A percentile compares a stretch with the other conserved stretches of the same genome.
Conservation (phyloP, 2,329 filamentous ascomycete genomes). For the Drechslerella coelobrocha region DNA sequence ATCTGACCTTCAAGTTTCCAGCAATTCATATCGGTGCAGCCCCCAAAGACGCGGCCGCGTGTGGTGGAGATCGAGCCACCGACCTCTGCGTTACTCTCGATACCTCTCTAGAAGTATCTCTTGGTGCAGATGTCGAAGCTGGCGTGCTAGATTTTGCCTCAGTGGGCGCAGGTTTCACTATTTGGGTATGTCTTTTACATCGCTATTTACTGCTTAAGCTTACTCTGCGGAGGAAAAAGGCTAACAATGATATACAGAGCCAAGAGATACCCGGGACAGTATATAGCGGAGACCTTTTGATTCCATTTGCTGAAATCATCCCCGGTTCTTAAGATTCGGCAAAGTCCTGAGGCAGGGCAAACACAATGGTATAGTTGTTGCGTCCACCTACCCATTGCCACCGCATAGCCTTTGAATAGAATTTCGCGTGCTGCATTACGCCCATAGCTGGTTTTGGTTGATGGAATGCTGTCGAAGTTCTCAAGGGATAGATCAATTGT, state of each 20-base stretch:
- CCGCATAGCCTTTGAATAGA: too few relatives aligned
- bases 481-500: too few relatives aligned
- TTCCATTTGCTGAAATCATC: neutral
- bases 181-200: neutral
- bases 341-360: too few relatives aligned
- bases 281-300: neutral
- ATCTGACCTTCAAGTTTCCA: neutral
- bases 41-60: neutral
- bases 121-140: neutral
- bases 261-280: neutral
- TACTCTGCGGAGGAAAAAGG: neutral
- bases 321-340: neutral
- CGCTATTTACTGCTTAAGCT: neutral
- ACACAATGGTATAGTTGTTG: too few relatives aligned
- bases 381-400: too few relatives aligned
- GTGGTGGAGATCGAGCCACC: neutral
- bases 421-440: too few relatives aligned
- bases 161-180: neutral
- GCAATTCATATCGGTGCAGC: neutral
- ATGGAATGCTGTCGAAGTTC: too few relatives aligned
- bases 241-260: neutral
- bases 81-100: neutral
- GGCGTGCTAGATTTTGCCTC: neutral
- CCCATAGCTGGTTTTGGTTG: too few relatives aligned
- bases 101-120: neutral